Percentiles rank a stretch among this genome's conserved stretches.
phyloP scores from a whole-genome alignment of 345 rosid species.

The Acer campestre region DNA sequence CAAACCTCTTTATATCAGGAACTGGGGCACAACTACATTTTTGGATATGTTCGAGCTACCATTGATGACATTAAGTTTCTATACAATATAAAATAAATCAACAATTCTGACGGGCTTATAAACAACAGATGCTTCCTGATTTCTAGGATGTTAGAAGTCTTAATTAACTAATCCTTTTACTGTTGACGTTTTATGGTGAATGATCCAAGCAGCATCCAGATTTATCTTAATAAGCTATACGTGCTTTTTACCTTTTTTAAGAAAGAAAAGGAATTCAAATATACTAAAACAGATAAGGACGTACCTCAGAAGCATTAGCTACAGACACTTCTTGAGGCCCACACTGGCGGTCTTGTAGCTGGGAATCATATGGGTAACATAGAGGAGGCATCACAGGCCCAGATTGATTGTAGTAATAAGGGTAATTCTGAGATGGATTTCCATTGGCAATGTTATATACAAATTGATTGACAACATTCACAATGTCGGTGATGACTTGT shows the following conservation, averaged over 20 bases:
- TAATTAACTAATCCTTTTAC: not conserved
- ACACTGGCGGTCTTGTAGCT: constrained; percentile 64
- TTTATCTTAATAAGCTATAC: not conserved
- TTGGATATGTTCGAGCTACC: too few relatives aligned
- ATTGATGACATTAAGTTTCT: too few relatives aligned
- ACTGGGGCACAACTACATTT: not conserved
- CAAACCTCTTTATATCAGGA: not conserved
- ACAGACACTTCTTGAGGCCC: constrained; percentile 66
- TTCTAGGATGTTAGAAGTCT: too few relatives aligned
- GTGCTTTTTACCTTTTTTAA: not conserved
- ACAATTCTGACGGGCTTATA: too few relatives aligned
- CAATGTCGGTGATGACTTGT: constrained; percentile 82
- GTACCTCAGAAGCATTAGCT: constrained; percentile 81
- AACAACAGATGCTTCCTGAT: too few relatives aligned
- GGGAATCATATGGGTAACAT: constrained; percentile 76
- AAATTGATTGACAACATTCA: constrained; percentile 75
- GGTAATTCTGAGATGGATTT: constrained; percentile 60
- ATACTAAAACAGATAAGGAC: constrained; percentile 10
- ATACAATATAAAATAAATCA: too few relatives aligned
- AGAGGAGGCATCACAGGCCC: constrained; percentile 91
- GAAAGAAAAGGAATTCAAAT: not conserved
- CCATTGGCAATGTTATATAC: constrained; percentile 77
- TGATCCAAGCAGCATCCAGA: not conserved
- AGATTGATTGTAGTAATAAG: constrained; percentile 70
- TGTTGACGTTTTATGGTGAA: not conserved